These are phyloP conservation scores for Neltuma alba DNA, from an alignment of 306 rosid species.

Conservation along the genomic window DNA sequence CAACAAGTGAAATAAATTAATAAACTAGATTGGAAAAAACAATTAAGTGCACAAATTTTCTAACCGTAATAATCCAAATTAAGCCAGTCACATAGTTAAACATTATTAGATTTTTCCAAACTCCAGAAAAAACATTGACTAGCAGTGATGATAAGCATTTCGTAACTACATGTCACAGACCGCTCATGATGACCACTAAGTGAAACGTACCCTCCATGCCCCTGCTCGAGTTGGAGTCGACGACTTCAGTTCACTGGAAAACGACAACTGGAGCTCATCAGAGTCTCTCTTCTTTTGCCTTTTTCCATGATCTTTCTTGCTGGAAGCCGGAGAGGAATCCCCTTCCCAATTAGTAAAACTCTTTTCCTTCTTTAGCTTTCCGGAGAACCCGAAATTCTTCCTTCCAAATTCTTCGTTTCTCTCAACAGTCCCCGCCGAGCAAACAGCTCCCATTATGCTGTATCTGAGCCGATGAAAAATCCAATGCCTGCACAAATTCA, in stretches of 20 bases:
- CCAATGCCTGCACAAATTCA: constrained; percentile 26
- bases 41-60: constrained; percentile 13
- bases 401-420: constrained; percentile 36
- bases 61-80: background rate
- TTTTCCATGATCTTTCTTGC: constrained; percentile 38
- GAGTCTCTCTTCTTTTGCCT: constrained; percentile 38
- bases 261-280: constrained; percentile 32
- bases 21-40: background rate
- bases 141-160: background rate
- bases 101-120: background rate
- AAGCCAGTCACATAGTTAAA: background rate
- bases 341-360: constrained; percentile 38
- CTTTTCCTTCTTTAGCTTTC: constrained; percentile 47
- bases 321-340: constrained; percentile 35
- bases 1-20: background rate
- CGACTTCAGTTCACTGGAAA: constrained; percentile 49
- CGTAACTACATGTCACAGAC: background rate
- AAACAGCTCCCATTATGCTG: constrained; percentile 75
- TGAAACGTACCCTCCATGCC: constrained; percentile 48
- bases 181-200: background rate
- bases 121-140: background rate
- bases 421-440: constrained; percentile 62
- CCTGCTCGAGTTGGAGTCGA: constrained; percentile 37
- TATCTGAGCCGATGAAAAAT: background rate
- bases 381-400: constrained; percentile 49